Conservation (phyloP, 2,329 filamentous ascomycete species). For the Xylariaceae sp. region DNA sequence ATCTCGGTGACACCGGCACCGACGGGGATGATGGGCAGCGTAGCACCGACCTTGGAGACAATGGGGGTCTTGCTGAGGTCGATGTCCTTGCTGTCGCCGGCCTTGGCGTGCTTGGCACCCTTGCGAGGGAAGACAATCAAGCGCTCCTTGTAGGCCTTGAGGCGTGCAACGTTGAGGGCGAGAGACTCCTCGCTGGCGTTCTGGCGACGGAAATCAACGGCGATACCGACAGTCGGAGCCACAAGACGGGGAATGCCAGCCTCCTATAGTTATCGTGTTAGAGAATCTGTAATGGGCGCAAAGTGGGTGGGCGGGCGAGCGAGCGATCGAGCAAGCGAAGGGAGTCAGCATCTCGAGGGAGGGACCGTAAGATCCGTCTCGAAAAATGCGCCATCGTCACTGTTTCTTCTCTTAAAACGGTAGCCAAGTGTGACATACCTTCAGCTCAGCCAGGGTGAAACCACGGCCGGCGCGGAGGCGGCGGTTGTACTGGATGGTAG, state of each 20-base stretch:
- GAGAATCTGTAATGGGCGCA: conserved; percentile 21
- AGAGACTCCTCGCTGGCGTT: conserved; percentile 97
- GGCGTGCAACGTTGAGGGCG: conserved; percentile 89
- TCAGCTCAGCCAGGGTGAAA: conserved; percentile 96
- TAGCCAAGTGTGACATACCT: conserved; percentile 58
- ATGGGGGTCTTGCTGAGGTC: conserved; percentile 64
- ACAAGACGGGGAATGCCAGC: conserved; percentile 92
- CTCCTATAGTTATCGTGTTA: conserved; percentile 58
- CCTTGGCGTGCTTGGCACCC: conserved; percentile 81
- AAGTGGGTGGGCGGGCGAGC: background rate
- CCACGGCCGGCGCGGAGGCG: conserved; percentile 93
- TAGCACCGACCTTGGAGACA: conserved; percentile 50
- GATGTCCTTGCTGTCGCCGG: conserved; percentile 79
- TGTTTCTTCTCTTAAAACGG: background rate
- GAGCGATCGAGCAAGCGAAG: background rate
- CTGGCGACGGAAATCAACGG: conserved; percentile 92
- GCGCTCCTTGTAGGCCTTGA: conserved; percentile 95
- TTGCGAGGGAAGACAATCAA: conserved; percentile 98
- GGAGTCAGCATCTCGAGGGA: background rate
- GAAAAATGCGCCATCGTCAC: background rate
- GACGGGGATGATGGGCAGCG: conserved; percentile 70
- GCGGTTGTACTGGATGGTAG: conserved; percentile 98
- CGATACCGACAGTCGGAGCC: conserved; percentile 93
- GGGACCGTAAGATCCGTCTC: background rate
- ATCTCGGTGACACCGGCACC: conserved; percentile 66